These are phyloP conservation scores for Rhizopogon rudus DNA, from an alignment of 768 basidiomycete genomes.

Conservation along the genomic window DNA sequence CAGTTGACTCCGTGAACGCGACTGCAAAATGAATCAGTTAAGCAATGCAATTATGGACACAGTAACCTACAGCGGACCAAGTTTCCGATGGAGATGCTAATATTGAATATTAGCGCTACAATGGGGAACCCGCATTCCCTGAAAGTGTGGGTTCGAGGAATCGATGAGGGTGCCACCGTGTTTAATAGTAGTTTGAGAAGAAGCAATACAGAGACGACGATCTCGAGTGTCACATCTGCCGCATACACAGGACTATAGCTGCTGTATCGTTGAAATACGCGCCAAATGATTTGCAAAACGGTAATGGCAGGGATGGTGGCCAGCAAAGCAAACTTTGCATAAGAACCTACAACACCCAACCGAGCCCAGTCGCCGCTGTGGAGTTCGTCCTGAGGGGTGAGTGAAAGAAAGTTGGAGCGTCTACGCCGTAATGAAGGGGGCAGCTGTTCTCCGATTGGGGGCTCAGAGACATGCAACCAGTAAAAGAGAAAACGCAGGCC, in stretches of 20 bases:
- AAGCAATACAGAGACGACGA: slow-evolving; percentile 53
- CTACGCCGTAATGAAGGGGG: slow-evolving; percentile 6
- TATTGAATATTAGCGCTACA: slow-evolving; percentile 45
- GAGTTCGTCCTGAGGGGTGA: slow-evolving; percentile 12
- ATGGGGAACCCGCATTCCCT: slow-evolving; percentile 45
- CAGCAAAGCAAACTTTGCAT: slow-evolving; percentile 50
- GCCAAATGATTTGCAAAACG: slow-evolving; percentile 61
- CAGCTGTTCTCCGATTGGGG: slow-evolving; percentile 39
- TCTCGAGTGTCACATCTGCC: slow-evolving; percentile 51
- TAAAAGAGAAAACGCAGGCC: slow-evolving; percentile 62
- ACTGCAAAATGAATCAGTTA: slow-evolving; percentile 34
- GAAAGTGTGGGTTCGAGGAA: slow-evolving; percentile 39
- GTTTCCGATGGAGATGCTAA: slow-evolving; percentile 51
- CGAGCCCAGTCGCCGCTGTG: slow-evolving; percentile 65
- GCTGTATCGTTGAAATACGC: slow-evolving; percentile 35
- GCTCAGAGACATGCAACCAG: slow-evolving; percentile 59
- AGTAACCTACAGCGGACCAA: slow-evolving; percentile 49
- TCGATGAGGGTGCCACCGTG: slow-evolving; percentile 34
- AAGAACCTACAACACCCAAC: slow-evolving; percentile 53
- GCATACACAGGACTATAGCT: slow-evolving; percentile 48
- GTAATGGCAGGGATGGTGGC: slow-evolving; percentile 40
- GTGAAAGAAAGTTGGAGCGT: slow-evolving; percentile 10
- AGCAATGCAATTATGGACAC: slow-evolving; percentile 1
- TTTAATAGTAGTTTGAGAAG: slow-evolving; percentile 62
- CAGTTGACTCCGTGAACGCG: slow-evolving; percentile 59